phyloP scores from a whole-genome alignment of 805 yeast species.

The Saturnispora dispora region DNA sequence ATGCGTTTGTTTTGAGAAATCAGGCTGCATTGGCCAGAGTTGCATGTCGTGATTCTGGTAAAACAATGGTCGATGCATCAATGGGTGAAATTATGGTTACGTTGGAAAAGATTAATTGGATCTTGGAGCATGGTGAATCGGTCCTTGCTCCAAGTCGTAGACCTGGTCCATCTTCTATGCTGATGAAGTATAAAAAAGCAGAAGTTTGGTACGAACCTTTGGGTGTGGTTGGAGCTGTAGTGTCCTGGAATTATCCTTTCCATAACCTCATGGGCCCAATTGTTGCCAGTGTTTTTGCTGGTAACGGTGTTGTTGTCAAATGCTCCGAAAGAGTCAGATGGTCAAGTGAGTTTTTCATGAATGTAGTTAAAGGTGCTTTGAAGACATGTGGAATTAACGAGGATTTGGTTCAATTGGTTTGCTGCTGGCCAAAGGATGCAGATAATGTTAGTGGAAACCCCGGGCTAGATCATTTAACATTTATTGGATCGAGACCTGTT shows the following conservation, averaged over 20 bases:
- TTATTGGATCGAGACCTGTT: slow-evolving; percentile 92
- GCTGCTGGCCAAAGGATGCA: slow-evolving; percentile 80
- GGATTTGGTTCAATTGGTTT: slow-evolving; percentile 76
- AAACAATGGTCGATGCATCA: slow-evolving; percentile 90
- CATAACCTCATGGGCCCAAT: slow-evolving; percentile 92
- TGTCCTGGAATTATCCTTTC: slow-evolving; percentile 97
- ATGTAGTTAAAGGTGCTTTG: slow-evolving; percentile 63
- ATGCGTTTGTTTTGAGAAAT: slow-evolving; percentile 62
- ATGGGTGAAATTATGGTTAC: slow-evolving; percentile 97
- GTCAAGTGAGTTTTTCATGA: slow-evolving; percentile 77
- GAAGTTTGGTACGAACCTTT: slow-evolving; percentile 91
- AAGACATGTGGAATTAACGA: slow-evolving; percentile 69
- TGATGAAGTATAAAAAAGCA: slow-evolving; percentile 86
- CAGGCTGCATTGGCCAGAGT: slow-evolving; percentile 84
- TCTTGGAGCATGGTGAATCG: slow-evolving; percentile 68
- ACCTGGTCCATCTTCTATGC: slow-evolving; percentile 78
- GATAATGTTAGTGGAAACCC: slow-evolving; percentile 80
- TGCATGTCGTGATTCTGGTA: slow-evolving; percentile 95
- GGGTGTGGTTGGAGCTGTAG: slow-evolving; percentile 80
- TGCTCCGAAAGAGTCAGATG: slow-evolving; percentile 95
- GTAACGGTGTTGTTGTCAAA: slow-evolving; percentile 84
- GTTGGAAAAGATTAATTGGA: slow-evolving; percentile 87
- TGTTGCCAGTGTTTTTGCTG: slow-evolving; percentile 80
- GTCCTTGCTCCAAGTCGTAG: slow-evolving; percentile 63
- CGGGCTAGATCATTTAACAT: slow-evolving; percentile 78